Base-by-base conservation (phyloP, 2,329 filamentous ascomycete species). In the Cadophora sp. region DNA sequence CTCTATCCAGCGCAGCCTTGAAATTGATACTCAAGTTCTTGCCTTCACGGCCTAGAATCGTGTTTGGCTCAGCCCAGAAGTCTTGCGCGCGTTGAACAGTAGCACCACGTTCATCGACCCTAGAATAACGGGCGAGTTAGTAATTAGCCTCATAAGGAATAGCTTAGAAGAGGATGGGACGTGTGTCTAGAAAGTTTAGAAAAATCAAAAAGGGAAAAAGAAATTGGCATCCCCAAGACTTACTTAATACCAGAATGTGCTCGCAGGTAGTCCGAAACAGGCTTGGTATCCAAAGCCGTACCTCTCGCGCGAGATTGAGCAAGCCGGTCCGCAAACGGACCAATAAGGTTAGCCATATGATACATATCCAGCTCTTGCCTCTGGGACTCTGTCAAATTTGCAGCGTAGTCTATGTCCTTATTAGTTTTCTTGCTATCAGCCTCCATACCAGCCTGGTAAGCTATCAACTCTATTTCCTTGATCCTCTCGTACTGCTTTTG, bases 1-100 rank as follows among this genome's bases (percentile, higher is more conserved):
- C 62, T 46, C 50, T 55, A 19, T 56, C 62, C 34, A 56, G 24
- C 2, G 50, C 62, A 40, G 37, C 48, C 50, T 64, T 56, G 51
- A 56, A 64, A 12, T 51, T 56, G 40, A 24, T 29, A 11, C 61
- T 61, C 56, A 66, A 6, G 4, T 66, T 19, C 31, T 48, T 37
- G 22, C 31, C 58, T 29, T 14, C 51, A 14, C 2, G 34, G 16
- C 16, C 26, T 14, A 56, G 27, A 16, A 63, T 27, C 29, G 53
- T 22, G 31, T 37, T 34, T 4, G 61, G 61, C 26, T 37, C 22
- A 34, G 50, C 22, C 62, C 51, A 56, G 50, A 64, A 64, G 12
- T 40, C 50, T 7, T 51, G n/a, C 1, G 62, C 62, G 14, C 50
- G 22, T 9, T 12, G 9, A 8, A 27, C 27, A 26, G 34, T 51